Percentiles rank a stretch among this genome's conserved stretches.
Evolutionary conservation across 208 protist species (phyloP).

Genomic region (Leishmania braziliensis): DNA sequence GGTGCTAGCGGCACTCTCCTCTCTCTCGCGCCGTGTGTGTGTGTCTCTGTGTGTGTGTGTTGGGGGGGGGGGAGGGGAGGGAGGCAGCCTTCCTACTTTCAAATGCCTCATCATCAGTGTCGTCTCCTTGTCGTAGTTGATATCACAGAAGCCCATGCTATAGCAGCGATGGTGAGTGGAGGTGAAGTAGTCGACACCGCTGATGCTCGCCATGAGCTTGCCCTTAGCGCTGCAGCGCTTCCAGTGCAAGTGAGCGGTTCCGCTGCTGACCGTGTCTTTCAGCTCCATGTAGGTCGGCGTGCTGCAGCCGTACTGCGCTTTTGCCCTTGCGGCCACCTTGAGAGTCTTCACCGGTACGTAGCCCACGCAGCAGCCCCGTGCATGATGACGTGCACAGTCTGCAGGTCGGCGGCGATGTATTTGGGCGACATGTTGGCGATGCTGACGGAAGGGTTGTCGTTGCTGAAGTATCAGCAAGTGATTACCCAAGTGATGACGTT

Average conservation of each 20-base stretch:
- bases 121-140: constrained; percentile 52
- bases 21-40: neutral
- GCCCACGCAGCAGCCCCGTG: constrained; percentile 62
- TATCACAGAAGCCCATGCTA: constrained; percentile 79
- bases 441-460: constrained; percentile 34
- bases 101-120: too few relatives aligned
- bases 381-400: constrained; percentile 48
- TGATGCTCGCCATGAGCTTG: constrained; percentile 73
- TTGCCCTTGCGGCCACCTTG: constrained; percentile 33
- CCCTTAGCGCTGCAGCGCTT: constrained; percentile 75
- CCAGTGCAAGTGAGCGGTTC: constrained; percentile 81
- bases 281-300: constrained; percentile 56
- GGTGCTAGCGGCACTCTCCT: neutral
- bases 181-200: constrained; percentile 36
- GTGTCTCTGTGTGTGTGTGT: neutral
- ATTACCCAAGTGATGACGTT: constrained; percentile 40
- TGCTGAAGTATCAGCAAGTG: constrained; percentile 35
- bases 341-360: constrained; percentile 14
- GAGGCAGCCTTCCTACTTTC: too few relatives aligned
- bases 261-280: constrained; percentile 62
- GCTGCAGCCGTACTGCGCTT: constrained; percentile 68
- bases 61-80: neutral
- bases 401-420: constrained; percentile 5
- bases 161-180: constrained; percentile 74
- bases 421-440: constrained; percentile 32